Percentiles rank a stretch among this genome's conserved stretches.
Conservation (phyloP, 2,329 filamentous ascomycete genomes). For the Neofusicoccum kwambonambiense region DNA sequence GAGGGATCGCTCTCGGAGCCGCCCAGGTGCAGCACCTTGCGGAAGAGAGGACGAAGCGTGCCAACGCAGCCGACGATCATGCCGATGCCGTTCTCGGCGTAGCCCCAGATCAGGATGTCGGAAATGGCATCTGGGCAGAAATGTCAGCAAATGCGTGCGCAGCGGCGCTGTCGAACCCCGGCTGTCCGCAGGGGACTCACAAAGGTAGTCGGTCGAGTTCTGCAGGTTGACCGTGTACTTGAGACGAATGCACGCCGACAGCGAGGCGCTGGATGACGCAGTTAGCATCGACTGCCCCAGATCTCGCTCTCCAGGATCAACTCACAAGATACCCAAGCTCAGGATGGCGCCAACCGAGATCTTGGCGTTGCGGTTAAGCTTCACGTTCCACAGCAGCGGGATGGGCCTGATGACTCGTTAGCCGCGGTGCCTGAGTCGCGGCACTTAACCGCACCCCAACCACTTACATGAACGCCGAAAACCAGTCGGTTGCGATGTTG, state of each 20-base stretch:
- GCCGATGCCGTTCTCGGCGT: slow-evolving; percentile 37
- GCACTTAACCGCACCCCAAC: too few relatives aligned
- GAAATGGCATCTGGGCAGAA: slow-evolving; percentile 27
- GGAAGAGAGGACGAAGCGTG: slow-evolving; percentile 36
- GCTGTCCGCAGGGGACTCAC: slow-evolving; percentile 9
- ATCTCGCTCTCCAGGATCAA: neutral
- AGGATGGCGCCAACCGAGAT: slow-evolving; percentile 26
- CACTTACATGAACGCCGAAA: slow-evolving; percentile 32
- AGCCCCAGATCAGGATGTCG: slow-evolving; percentile 38
- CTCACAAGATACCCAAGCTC: slow-evolving; percentile 28
- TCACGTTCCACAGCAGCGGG: slow-evolving; percentile 27
- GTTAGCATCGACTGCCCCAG: neutral
- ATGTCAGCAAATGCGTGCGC: neutral
- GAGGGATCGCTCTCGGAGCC: slow-evolving; percentile 12
- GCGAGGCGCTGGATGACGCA: slow-evolving; percentile 21
- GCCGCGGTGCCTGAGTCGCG: neutral
- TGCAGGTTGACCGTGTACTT: slow-evolving; percentile 38
- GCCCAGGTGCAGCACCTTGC: slow-evolving; percentile 24
- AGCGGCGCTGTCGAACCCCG: too few relatives aligned
- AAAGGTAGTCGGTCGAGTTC: slow-evolving; percentile 32
- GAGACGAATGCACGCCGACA: slow-evolving; percentile 34
- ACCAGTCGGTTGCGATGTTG: slow-evolving; percentile 39
- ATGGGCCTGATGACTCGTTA: slow-evolving; percentile 23
- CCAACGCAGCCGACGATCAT: slow-evolving; percentile 36
- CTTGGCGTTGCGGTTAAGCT: slow-evolving; percentile 28